Evolutionary conservation across 2,329 filamentous ascomycete genomes (phyloP), one percentile per base, ranked within the genome.

Genomic region (Ceratocystis huliohia): DNA sequence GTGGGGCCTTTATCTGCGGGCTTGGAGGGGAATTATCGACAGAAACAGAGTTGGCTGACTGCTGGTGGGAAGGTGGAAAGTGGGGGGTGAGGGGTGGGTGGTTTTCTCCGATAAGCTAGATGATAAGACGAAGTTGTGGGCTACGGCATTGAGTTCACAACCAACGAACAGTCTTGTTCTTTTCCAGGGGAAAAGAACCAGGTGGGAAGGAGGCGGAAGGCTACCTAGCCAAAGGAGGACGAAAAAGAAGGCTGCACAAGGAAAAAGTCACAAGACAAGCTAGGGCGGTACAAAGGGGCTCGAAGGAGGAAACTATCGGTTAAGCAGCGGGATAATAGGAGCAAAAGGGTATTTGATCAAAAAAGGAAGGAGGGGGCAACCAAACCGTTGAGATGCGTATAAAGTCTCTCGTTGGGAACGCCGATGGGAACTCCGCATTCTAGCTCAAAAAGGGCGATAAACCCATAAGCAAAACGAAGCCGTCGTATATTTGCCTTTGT

Each of bases 161-260:
- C 10, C 15, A 59, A 59, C 53, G 22, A 59, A 28, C 53, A n/a
- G 53, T n/a, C 28, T 30, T 13, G 37, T 13, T 37, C 28, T n/a
- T 33, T 30, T 33, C 53, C 53, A 20, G 15, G 5, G 53, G 53
- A 59, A 59, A 59, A 30, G 25, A 17, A 33, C 17, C 53, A 59
- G 53, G 53, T 30, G 53, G 53, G 28, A 59, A 59, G 53, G 17
- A 30, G 33, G 53, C 53, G 53, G 53, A 30, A 59, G 33, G 53
- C 8, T 59, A 30, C 53, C 53, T 25, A 37, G 15, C 53, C 13
- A 53, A 8, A 25, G 25, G 48, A 53, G 48, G 48, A 41, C 37
- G 3, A 13, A 13, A 41, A 41, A 41, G 48, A 53, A 53, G 48
- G 48, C 48, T 28, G 20, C 48, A 25, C 48, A 53, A 6, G 6